Evolutionary conservation across 108 stramenopile species (phyloP).

Genomic region (Skeletonema potamos): DNA sequence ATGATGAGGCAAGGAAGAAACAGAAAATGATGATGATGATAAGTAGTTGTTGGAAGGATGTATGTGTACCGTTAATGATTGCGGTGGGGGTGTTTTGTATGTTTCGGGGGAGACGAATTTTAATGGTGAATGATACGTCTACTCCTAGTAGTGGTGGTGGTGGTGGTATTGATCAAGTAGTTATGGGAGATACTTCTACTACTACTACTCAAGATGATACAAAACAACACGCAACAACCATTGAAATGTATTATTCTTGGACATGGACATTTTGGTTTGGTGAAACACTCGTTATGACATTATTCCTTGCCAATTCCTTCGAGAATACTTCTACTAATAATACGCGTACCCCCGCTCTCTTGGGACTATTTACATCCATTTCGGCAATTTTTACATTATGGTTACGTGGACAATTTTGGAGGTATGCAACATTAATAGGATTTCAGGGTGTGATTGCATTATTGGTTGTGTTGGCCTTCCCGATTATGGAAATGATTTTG

Average conservation of each 20-base stretch:
- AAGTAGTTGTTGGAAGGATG: slow-evolving; percentile 42
- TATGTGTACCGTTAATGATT: slow-evolving; percentile 63
- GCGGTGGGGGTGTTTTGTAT: slow-evolving; percentile 69
- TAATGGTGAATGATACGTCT: background rate
- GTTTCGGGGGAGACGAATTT: slow-evolving; percentile 52
- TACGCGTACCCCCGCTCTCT: slow-evolving; percentile 3
- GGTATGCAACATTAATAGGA: slow-evolving; percentile 61
- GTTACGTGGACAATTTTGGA: slow-evolving; percentile 83
- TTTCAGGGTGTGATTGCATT: slow-evolving; percentile 69
- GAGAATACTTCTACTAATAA: too few species aligned
- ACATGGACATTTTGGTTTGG: slow-evolving; percentile 69
- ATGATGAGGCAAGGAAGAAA: background rate
- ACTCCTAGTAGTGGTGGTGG: background rate
- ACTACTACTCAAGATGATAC: slow-evolving; percentile 1
- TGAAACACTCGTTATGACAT: slow-evolving; percentile 73
- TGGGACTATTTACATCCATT: slow-evolving; percentile 31
- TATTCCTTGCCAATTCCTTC: slow-evolving; percentile 77
- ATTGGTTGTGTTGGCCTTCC: slow-evolving; percentile 77
- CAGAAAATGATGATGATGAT: background rate
- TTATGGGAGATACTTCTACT: slow-evolving; percentile 2
- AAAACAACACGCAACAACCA: too few species aligned
- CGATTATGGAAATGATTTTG: slow-evolving; percentile 85
- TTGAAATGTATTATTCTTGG: slow-evolving; percentile 22
- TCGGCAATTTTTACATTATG: slow-evolving; percentile 55
- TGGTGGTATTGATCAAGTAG: background rate